A percentile compares a stretch with the other conserved stretches of the same genome.
phyloP scores from a whole-genome alignment of 495 filamentous ascomycete species.

The Staphylotrichum tortipilum region DNA sequence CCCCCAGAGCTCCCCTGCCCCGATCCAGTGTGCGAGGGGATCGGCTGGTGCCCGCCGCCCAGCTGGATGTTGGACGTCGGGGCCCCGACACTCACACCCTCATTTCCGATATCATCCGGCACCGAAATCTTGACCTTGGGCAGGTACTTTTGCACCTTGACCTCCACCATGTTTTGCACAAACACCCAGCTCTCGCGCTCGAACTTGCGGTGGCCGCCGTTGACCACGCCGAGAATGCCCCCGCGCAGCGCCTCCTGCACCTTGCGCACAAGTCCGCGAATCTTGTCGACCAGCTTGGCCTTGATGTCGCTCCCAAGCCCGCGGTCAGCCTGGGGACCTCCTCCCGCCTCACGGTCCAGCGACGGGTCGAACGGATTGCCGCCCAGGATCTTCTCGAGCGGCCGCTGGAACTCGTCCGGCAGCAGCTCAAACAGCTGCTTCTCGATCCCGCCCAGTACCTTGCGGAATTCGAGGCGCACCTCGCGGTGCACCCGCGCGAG shows the following conservation, averaged over 20 bases:
- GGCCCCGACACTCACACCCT: constrained; percentile 24
- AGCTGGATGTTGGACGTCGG: constrained; percentile 20
- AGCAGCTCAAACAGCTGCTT: constrained; percentile 29
- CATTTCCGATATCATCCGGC: constrained; percentile 30
- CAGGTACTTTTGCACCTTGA: constrained; percentile 29
- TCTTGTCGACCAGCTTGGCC: constrained; percentile 27
- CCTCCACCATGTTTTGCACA: constrained; percentile 29
- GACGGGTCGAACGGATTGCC: constrained; percentile 29
- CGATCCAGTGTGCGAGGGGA: too few species aligned
- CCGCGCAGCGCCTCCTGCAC: constrained; percentile 29
- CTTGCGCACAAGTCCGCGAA: constrained; percentile 24
- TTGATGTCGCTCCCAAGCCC: constrained; percentile 26
- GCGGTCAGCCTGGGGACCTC: constrained; percentile 13
- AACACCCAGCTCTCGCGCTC: constrained; percentile 30
- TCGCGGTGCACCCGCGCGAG: constrained; percentile 26
- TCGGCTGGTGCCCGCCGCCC: constrained; percentile 19
- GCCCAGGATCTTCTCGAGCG: constrained; percentile 29
- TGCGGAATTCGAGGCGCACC: constrained; percentile 30
- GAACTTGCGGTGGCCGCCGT: constrained; percentile 30
- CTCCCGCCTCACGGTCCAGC: constrained; percentile 24
- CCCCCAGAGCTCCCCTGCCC: not conserved
- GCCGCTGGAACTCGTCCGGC: constrained; percentile 24
- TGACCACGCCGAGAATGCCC: constrained; percentile 26
- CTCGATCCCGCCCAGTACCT: constrained; percentile 26
- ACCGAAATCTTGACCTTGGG: constrained; percentile 30